These are phyloP conservation scores for Pythium sukuiense DNA, from an alignment of 352 stramenopile genomes.

Conservation along the genomic window DNA sequence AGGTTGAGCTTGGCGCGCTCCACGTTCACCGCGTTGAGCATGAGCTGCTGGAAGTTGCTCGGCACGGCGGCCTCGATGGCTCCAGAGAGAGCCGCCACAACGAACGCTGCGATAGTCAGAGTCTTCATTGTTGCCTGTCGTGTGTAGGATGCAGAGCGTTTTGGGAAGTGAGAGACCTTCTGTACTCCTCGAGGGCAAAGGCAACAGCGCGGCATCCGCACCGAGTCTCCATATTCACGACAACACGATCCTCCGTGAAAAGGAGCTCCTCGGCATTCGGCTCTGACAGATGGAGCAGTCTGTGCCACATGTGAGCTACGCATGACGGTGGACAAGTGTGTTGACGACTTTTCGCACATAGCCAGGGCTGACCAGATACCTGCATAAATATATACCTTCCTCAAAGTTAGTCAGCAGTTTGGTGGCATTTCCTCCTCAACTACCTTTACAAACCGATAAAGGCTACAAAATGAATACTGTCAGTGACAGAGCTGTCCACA, in stretches of 20 bases:
- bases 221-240: not conserved
- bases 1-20: conserved; percentile 39
- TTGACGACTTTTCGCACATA: not conserved
- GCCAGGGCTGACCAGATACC: not conserved
- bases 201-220: not conserved
- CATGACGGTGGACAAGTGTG: not conserved
- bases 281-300: not conserved
- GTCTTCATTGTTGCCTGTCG: conserved; percentile 9
- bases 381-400: not conserved
- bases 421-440: too few relatives aligned
- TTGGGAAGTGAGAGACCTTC: not conserved
- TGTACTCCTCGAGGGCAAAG: not conserved
- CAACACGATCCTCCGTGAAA: not conserved
- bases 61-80: conserved; percentile 17
- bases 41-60: conserved; percentile 23
- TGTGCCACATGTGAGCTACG: not conserved
- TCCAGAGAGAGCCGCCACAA: conserved; percentile 1
- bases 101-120: conserved; percentile 1
- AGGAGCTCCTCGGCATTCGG: not conserved
- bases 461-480: too few relatives aligned
- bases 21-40: conserved; percentile 53
- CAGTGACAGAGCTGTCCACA: not conserved
- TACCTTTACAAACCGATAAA: too few relatives aligned
- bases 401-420: too few relatives aligned
- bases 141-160: not conserved